Conservation (phyloP, 768 basidiomycete genomes). For the Tulasnella sp. region DNA sequence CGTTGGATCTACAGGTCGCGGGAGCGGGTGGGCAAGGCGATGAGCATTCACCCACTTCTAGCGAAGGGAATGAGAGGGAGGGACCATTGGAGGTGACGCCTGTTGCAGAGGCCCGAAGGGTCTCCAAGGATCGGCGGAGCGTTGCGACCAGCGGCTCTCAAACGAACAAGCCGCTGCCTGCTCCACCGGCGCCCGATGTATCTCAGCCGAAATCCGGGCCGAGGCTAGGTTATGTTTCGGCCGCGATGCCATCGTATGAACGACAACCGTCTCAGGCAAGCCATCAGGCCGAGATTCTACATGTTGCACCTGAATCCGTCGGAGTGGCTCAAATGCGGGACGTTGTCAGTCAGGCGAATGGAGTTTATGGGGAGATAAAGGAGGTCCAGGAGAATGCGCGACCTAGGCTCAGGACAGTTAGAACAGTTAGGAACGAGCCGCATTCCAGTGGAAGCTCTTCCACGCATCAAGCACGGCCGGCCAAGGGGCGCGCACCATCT, state of each 20-base stretch:
- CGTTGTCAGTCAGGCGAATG: constrained; percentile 11
- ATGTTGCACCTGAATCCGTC: background rate
- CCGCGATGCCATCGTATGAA: too few relatives aligned
- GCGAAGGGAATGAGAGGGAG: background rate
- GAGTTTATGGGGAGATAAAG: constrained; percentile 13
- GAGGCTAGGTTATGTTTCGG: background rate
- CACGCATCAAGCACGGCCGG: too few relatives aligned
- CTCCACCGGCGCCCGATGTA: background rate
- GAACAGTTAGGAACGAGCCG: background rate
- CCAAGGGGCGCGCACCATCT: too few relatives aligned
- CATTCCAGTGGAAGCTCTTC: too few relatives aligned
- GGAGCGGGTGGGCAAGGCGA: background rate
- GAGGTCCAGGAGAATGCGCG: constrained; percentile 17
- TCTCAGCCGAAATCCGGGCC: background rate
- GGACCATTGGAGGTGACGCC: background rate
- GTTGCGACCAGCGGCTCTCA: too few relatives aligned
- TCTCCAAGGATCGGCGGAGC: too few relatives aligned
- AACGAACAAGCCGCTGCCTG: background rate
- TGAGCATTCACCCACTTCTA: too few relatives aligned
- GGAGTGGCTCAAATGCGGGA: constrained; percentile 2
- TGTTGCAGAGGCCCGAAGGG: too few relatives aligned
- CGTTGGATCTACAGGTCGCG: background rate
- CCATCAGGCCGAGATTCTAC: too few relatives aligned
- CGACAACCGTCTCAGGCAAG: too few relatives aligned
- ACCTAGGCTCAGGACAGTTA: background rate